Base-by-base conservation (phyloP, 140 eudicot species). In the Stevia rebaudiana region DNA sequence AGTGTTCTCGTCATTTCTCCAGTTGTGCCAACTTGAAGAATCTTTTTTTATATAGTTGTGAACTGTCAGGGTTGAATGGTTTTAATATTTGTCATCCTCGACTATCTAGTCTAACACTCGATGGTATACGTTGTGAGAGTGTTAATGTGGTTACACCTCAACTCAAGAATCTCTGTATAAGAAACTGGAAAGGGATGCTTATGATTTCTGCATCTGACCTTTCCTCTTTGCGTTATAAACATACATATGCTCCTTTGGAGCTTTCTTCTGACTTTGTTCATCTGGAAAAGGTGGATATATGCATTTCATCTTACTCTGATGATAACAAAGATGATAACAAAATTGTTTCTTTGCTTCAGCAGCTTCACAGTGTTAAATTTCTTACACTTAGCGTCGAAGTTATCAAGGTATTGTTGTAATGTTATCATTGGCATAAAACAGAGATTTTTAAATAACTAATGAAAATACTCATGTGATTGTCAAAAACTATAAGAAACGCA, bases 311-410 rank as follows among this genome's bases (percentile, higher is more conserved):
- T 48, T 13, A 13, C 3, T 7, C 1, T 19, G 13, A 48, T 6
- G 10, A 19, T 18, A 19, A 16, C 13, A 1, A 4, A 8, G 0
- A 19, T 18, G 8, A 7, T 18, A 12, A 19, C 19, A 48, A 48
- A 17, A 17, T 19, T 18, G 55, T 48, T 48, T 9, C 28, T 48
- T 28, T 48, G 55, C 55, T 48, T 17, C 55, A 18, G 8, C 55
- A 48, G 5, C 55, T 48, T 13, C 5, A 16, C 6, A 33, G 12
- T 33, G 67, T 59, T 39, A 42, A 69, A 15, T 18, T 12, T 69
- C 60, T 69, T 16, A 42, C 49, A 3, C 68, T 69, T 69, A 58
- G 58, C 57, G 6, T 46, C 47, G 74, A 59, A 33, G 16, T 55
- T 59, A 11, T 44, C 9, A 43, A 69, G 74, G 74, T 69, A 10